phyloP scores from a whole-genome alignment of 192 early-diverging fungal species.

The Backusella tarrabulga region DNA sequence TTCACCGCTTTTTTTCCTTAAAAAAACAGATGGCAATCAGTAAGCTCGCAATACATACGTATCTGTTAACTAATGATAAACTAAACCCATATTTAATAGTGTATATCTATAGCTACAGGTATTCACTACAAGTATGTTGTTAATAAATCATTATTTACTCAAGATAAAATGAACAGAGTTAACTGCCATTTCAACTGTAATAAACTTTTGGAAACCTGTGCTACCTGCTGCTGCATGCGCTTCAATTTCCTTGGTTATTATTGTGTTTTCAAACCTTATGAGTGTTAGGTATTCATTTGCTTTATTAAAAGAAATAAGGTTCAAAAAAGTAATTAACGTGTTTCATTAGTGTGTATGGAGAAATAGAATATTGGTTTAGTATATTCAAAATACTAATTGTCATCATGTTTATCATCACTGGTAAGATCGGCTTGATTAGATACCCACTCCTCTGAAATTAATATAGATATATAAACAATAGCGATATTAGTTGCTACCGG shows the following conservation, averaged over 20 bases:
- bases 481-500: slow-evolving; percentile 61
- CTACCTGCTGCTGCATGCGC: slow-evolving; percentile 41
- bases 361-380: slow-evolving; percentile 82
- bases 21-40: neutral
- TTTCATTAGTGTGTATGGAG: slow-evolving; percentile 71
- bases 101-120: slow-evolving; percentile 22
- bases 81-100: neutral
- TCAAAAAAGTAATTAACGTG: neutral
- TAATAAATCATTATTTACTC: neutral
- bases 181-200: slow-evolving; percentile 77
- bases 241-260: slow-evolving; percentile 54
- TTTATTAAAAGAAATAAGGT: neutral
- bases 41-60: neutral
- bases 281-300: slow-evolving; percentile 32
- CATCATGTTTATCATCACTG: slow-evolving; percentile 72
- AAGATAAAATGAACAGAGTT: slow-evolving; percentile 47
- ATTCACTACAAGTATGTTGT: neutral
- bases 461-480: neutral
- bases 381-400: slow-evolving; percentile 79
- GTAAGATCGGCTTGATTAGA: neutral
- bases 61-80: neutral
- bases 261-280: slow-evolving; percentile 63
- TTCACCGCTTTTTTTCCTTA: neutral
- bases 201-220: slow-evolving; percentile 60
- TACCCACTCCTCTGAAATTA: neutral